These are phyloP conservation scores for Ballota nigra DNA, from an alignment of 257 asterid genomes.

Conservation along the genomic window DNA sequence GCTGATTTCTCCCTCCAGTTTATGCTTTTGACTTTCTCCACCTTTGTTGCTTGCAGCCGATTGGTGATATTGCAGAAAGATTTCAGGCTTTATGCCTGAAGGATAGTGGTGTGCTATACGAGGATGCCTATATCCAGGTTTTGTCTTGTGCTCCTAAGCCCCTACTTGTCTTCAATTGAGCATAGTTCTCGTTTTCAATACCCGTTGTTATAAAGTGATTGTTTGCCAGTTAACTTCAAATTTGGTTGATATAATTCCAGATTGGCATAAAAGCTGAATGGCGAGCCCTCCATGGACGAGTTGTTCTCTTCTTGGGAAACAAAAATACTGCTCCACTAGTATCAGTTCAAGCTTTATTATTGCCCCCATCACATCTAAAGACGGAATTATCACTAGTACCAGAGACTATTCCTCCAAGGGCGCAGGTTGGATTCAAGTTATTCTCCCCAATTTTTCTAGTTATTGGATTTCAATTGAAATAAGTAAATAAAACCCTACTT, in stretches of 20 bases:
- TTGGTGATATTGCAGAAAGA: slow-evolving; percentile 82
- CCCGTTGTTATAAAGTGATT: slow-evolving; percentile 13
- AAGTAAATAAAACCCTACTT: slow-evolving; percentile 3
- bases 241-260: slow-evolving; percentile 38
- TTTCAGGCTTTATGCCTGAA: slow-evolving; percentile 77
- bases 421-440: slow-evolving; percentile 55
- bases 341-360: slow-evolving; percentile 74
- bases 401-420: slow-evolving; percentile 93
- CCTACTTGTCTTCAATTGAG: slow-evolving; percentile 9
- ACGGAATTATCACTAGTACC: slow-evolving; percentile 82
- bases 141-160: slow-evolving; percentile 6
- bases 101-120: slow-evolving; percentile 93
- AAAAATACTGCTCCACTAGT: slow-evolving; percentile 72
- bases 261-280: slow-evolving; percentile 96
- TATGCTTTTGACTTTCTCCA: slow-evolving; percentile 22
- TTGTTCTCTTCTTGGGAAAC: slow-evolving; percentile 92
- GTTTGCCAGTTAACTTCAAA: slow-evolving; percentile 8
- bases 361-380: slow-evolving; percentile 81
- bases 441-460: neutral
- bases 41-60: slow-evolving; percentile 58
- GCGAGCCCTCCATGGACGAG: slow-evolving; percentile 83
- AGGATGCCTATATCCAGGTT: slow-evolving; percentile 94
- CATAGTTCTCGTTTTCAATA: neutral
- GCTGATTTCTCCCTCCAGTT: slow-evolving; percentile 2
- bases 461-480: slow-evolving; percentile 5